Evolutionary conservation across 805 yeast genomes (phyloP).

Genomic region (Saturnispora halmiae): DNA sequence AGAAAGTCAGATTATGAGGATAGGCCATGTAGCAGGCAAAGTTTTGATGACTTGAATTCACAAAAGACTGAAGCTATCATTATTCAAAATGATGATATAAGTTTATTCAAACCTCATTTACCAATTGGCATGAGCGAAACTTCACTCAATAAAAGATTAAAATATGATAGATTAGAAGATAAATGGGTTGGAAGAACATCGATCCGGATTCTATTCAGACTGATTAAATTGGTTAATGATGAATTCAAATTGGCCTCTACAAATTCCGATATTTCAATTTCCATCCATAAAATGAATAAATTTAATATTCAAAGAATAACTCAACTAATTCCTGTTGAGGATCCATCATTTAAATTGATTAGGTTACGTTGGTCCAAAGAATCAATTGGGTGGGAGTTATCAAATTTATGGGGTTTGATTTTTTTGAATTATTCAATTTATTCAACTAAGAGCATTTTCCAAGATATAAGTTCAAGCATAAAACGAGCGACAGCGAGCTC

Average conservation of each 20-base stretch:
- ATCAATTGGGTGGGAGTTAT: conserved; percentile 69
- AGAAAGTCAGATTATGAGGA: conserved; percentile 15
- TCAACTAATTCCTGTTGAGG: conserved; percentile 14
- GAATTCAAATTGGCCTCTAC: background rate
- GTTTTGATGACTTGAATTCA: conserved; percentile 5
- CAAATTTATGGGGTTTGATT: conserved; percentile 53
- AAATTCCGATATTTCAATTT: conserved; percentile 23
- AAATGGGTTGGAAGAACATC: conserved; percentile 54
- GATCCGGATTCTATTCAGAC: conserved; percentile 5
- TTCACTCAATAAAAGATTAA: conserved; percentile 46
- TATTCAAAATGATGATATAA: conserved; percentile 26
- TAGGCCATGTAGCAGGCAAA: conserved; percentile 2
- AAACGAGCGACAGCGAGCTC: conserved; percentile 28
- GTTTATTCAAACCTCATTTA: conserved; percentile 36
- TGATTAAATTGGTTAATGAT: conserved; percentile 4
- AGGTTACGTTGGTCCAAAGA: conserved; percentile 53
- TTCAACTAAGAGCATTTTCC: conserved; percentile 22
- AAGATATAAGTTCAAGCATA: conserved; percentile 29
- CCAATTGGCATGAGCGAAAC: conserved; percentile 55
- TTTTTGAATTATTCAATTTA: conserved; percentile 35
- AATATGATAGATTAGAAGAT: conserved; percentile 38
- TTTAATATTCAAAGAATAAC: conserved; percentile 23
- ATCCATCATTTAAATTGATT: conserved; percentile 41
- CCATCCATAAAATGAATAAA: conserved; percentile 35
- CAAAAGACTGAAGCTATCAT: conserved; percentile 2